Percentiles rank a stretch among this genome's conserved stretches.
Evolutionary conservation across 2,329 filamentous ascomycete genomes (phyloP).

Genomic region (Ceratocystiopsis sp.): DNA sequence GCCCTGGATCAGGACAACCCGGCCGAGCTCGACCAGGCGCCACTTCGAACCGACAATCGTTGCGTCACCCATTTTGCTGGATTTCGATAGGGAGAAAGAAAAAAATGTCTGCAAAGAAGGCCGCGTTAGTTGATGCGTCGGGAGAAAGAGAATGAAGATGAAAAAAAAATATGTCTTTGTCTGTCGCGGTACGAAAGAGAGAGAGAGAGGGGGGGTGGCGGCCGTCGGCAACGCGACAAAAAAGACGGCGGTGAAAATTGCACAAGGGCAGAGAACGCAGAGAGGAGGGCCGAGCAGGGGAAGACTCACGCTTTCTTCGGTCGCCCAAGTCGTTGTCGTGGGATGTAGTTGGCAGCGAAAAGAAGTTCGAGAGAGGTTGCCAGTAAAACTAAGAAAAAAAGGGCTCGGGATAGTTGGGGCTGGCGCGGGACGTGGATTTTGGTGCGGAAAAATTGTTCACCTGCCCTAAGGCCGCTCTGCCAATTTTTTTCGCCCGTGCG

Average conservation of each 20-base stretch:
- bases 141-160: not conserved
- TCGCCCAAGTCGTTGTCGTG: conserved; percentile 6
- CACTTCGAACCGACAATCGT: conserved; percentile 68
- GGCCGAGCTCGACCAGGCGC: conserved; percentile 97
- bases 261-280: too few species aligned
- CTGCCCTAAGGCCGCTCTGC: conserved; percentile 9
- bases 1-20: conserved; percentile 78
- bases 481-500: conserved; percentile 5
- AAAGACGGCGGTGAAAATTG: too few species aligned
- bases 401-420: conserved; percentile 5
- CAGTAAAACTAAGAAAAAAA: conserved; percentile 5
- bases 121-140: not conserved
- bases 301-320: conserved; percentile 8
- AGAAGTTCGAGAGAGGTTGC: conserved; percentile 5
- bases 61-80: conserved; percentile 60
- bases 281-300: not conserved
- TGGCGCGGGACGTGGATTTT: conserved; percentile 5
- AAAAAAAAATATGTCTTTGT: too few species aligned
- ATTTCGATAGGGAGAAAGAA: conserved; percentile 15
- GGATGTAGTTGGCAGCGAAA: conserved; percentile 5
- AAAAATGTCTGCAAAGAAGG: conserved; percentile 1
- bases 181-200: too few species aligned
- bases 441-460: conserved; percentile 9
- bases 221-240: too few species aligned
- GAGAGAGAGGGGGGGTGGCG: too few species aligned